Evolutionary conservation across 2,329 filamentous ascomycete species (phyloP).

Genomic region (Penicillium sp.): DNA sequence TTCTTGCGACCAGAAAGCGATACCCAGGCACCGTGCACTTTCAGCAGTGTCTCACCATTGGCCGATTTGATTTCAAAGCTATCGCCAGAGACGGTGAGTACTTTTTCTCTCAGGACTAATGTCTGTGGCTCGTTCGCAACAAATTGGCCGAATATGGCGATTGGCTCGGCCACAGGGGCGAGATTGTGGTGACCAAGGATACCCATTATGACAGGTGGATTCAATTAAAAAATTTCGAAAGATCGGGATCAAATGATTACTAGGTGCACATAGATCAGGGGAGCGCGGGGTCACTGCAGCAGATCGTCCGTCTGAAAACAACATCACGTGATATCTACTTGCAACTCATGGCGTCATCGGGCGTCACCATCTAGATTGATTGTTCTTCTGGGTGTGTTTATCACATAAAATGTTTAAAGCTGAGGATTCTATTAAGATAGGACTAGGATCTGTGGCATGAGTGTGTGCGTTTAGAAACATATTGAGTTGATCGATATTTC

Average conservation of each 20-base stretch:
- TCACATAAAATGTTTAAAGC: too few species aligned
- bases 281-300: neutral
- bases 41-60: constrained; percentile 55
- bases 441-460: too few species aligned
- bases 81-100: constrained; percentile 62
- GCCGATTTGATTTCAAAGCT: constrained; percentile 62
- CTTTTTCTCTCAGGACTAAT: constrained; percentile 61
- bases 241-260: neutral
- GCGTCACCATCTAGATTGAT: neutral
- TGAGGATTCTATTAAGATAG: too few species aligned
- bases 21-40: constrained; percentile 57
- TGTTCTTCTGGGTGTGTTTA: neutral
- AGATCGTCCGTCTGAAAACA: neutral
- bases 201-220: constrained; percentile 7
- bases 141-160: constrained; percentile 22
- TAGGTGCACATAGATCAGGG: neutral
- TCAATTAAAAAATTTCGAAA: neutral
- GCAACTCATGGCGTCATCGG: neutral
- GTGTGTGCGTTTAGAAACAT: too few species aligned
- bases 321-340: neutral
- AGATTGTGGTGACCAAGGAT: constrained; percentile 15
- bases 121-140: constrained; percentile 33
- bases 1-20: constrained; percentile 24
- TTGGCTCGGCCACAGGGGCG: constrained; percentile 16
- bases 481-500: too few species aligned